Conservation (phyloP, 2,329 filamentous ascomycete genomes). For the Colletotrichum destructivum region DNA sequence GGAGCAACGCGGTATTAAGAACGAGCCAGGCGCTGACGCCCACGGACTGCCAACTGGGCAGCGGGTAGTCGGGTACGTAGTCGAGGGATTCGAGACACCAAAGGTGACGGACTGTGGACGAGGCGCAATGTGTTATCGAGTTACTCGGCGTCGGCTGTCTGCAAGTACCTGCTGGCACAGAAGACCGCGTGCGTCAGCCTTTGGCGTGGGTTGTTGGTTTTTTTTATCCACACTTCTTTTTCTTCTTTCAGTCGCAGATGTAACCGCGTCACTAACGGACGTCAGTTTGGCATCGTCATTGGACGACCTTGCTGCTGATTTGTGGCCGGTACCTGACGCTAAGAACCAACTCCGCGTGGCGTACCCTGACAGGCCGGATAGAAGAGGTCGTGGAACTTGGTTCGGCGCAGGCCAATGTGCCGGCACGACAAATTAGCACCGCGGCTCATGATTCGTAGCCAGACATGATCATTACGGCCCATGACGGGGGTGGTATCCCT, state of each 20-base stretch:
- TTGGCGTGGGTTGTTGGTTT: slow-evolving; percentile 28
- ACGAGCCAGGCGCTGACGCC: slow-evolving; percentile 17
- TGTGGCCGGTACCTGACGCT: slow-evolving; percentile 60
- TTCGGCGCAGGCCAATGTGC: slow-evolving; percentile 26
- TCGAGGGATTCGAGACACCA: slow-evolving; percentile 22
- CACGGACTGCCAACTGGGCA: slow-evolving; percentile 34
- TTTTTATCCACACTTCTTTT: neutral
- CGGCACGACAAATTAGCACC: slow-evolving; percentile 23
- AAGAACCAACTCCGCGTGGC: slow-evolving; percentile 53
- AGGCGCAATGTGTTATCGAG: slow-evolving; percentile 4
- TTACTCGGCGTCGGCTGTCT: slow-evolving; percentile 6
- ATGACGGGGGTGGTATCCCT: slow-evolving; percentile 12
- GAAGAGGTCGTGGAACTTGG: slow-evolving; percentile 26
- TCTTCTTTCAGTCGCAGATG: slow-evolving; percentile 23
- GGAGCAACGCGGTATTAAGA: slow-evolving; percentile 27
- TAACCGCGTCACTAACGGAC: slow-evolving; percentile 20
- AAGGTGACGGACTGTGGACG: neutral
- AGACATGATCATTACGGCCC: slow-evolving; percentile 15
- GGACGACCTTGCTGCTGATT: slow-evolving; percentile 47
- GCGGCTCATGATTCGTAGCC: slow-evolving; percentile 37
- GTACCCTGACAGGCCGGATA: slow-evolving; percentile 54
- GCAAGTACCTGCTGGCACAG: slow-evolving; percentile 27
- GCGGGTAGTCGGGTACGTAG: slow-evolving; percentile 27
- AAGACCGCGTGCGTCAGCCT: slow-evolving; percentile 30
- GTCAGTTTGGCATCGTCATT: slow-evolving; percentile 47